Evolutionary conservation across 768 basidiomycete species (phyloP), one percentile per base, ranked within the genome.

Genomic region (Suillus luteus): DNA sequence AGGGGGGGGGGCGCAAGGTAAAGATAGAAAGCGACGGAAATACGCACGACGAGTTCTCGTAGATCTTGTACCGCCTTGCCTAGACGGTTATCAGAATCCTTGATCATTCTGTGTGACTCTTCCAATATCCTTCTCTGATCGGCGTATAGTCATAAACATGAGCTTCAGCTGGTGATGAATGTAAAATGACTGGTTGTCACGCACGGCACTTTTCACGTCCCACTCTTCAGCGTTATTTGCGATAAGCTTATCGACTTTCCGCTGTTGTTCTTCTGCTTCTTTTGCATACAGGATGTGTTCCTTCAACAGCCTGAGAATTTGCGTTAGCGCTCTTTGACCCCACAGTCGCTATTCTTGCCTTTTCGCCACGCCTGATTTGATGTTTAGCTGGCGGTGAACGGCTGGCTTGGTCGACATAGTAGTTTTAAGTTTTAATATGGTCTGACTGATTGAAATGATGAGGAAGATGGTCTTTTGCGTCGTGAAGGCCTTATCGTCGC

Each of bases 81-180:
- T n/a, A 93, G 77, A 55, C 90, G 83, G 61, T 74, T 81, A 62
- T 79, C 77, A 24, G 88, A 83, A 71, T 94, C 91, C 59, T 77
- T 76, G 64, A 94, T 83, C 93, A 96, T 93, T 81, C 86, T 92
- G 65, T 85, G 78, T 49, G 89, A 88, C 79, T 96, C 93, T 62
- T 91, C 87, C 57, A 88, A 76, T 78, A 93, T 79, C 70, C 82
- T 84, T 61, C 74, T 80, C 92, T 93, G 70, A 60, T 46, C 62
- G 51, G 64, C 59, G 48, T 64, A 61, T 60, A 43, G 59, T 41
- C 33, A 12, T 38, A 35, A 31, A 54, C 52, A 54, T 54, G 52
- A 54, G 52, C 33, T 37, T 54, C 11, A 54, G 52, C 11, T n/a
- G 27, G 59, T 62, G 27, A 62, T 57, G 61, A 55, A 41, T 63